Base-by-base conservation (phyloP, 2,329 filamentous ascomycete genomes). In the Lecanoromycetidae sp. region DNA sequence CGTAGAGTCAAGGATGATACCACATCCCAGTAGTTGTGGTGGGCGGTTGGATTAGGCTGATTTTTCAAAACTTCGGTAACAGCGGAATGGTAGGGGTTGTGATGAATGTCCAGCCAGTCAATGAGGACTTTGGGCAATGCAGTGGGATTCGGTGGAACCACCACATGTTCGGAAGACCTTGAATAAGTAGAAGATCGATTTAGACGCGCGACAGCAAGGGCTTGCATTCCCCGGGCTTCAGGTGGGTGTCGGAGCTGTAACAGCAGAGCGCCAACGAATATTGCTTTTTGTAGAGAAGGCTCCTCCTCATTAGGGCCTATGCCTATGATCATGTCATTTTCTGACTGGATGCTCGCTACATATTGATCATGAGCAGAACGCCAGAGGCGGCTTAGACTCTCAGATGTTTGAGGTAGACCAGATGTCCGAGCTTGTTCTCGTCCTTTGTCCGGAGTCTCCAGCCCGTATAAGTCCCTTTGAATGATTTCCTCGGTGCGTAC, bases 21-120 rank as follows among this genome's bases (percentile, higher is more conserved):
- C 1, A 79, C 79, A 59, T 88, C 84, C 90, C 90, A 96, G 65
- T 87, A 96, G 29, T 83, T 70, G 22, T 73, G 69, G 57, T 91
- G 84, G 35, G 79, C 78, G 2, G 86, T 82, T 19, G 87, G 85
- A 50, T 84, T 84, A 1, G 84, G 84, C 37, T 72, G 72, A 55
- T 79, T 66, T 23, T 72, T 71, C 52, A 76, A 68, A 20, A 95
- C 73, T 3, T 79, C 71, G 30, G 77, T 70, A 20, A 84, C 68
- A 57, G 88, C 82, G 43, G 77, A 72, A 2, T 74, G 72, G 56
- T 84, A 84, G 22, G 82, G 74, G 52, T 84, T 79, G 59, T 94
- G 86, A 58, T 85, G 76, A 13, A 72, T 71, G 46, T 84, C 75
- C 54, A 94, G 71, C 90, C 90, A 96, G 57, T 84, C 76, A 52